Evolutionary conservation across 139 green algal genomes (phyloP).

Genomic region (Chlorella sp.): DNA sequence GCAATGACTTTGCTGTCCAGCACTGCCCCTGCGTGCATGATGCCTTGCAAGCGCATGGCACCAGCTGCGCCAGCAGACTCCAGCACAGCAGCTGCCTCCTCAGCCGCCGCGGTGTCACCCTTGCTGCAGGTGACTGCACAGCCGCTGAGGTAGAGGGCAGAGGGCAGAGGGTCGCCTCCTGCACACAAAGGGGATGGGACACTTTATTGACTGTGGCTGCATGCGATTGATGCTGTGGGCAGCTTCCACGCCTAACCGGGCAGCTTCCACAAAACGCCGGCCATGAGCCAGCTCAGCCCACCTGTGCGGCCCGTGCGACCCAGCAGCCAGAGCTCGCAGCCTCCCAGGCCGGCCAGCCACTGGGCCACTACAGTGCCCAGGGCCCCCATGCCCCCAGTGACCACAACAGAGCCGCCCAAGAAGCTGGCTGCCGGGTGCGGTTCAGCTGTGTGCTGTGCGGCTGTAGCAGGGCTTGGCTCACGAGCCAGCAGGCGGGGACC

Average conservation of each 20-base stretch:
- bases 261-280: no score
- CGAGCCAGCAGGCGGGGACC: conserved; percentile 29
- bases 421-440: background rate
- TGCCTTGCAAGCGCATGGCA: background rate
- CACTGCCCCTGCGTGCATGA: conserved; percentile 52
- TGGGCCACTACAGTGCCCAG: conserved; percentile 58
- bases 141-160: background rate
- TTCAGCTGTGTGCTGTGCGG: no score
- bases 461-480: background rate
- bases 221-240: no score
- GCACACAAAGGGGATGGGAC: background rate
- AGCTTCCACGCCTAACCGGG: no score
- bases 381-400: conserved; percentile 58
- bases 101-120: conserved; percentile 27
- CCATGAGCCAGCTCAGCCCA: background rate
- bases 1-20: conserved; percentile 50
- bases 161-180: conserved; percentile 1
- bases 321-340: conserved; percentile 34
- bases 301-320: conserved; percentile 45
- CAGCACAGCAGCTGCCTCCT: conserved; percentile 23
- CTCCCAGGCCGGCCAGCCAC: conserved; percentile 60
- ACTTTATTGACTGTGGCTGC: no score
- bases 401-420: background rate
- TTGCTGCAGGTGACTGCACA: conserved; percentile 10
- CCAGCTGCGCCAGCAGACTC: background rate